Evolutionary conservation across 768 basidiomycete genomes (phyloP), one percentile per base, ranked within the genome.

Genomic region (Termitomyces sp.): DNA sequence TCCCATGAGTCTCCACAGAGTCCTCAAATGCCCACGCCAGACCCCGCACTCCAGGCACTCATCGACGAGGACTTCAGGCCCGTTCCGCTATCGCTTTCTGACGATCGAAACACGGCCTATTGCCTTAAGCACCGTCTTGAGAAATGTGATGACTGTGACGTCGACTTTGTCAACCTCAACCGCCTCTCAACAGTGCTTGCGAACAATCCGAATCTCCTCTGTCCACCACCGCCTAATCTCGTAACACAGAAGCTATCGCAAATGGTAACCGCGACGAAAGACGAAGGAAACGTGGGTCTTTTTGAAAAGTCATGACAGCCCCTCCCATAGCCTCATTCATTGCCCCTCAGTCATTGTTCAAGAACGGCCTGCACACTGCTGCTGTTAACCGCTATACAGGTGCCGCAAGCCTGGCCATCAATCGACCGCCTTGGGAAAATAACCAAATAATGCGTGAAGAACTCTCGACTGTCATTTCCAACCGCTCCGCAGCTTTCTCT

Each of bases 371-470:
- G 49, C 83, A 84, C 66, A 75, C 72, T 12, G 79, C 85, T 47
- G 93, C 96, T 2, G 83, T 96, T 59, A 75, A 83, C 58, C 58
- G 61, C 9, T 63, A 84, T 66, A 75, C 72, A 8, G 79, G 83
- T 52, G 93, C 96, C 2, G 84, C 95, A 60, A 74, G 81, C 60
- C 81, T 93, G 38, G 93, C 94, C 0, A 73, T 85, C 0, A 86
- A 90, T 61, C 83, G 96, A 26, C 88, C 93, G 2, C 86, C 90
- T 40, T 98, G 95, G 91, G 96, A 98, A 69, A 76, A 82, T n/a
- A 85, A 87, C 56, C 81, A 82, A 33, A 68, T 92, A 61, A 83
- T 91, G 74, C 84, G 92, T 57, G 97, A 99, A 63, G 97, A 99
- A 66, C 80, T 97, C 48, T 88, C 92, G 13, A 88, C 92, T 30